Conservation (phyloP, 495 filamentous ascomycete genomes). For the Parachaetomium inaequale region DNA sequence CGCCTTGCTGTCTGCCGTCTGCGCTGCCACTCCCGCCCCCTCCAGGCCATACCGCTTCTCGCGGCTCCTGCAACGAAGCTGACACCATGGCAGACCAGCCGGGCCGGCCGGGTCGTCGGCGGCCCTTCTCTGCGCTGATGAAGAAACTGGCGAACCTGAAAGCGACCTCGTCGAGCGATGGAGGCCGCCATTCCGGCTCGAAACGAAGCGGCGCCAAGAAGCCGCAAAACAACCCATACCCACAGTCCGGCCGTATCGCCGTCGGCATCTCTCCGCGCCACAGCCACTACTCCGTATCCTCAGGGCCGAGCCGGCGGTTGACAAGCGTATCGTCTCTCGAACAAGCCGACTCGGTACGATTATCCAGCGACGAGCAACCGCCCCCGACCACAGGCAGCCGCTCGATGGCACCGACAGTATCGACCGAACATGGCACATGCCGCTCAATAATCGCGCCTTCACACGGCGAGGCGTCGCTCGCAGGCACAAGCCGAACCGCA, state of each 20-base stretch:
- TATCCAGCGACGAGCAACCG: slow-evolving; percentile 56
- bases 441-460: slow-evolving; percentile 73
- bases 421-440: slow-evolving; percentile 72
- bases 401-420: slow-evolving; percentile 72
- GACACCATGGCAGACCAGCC: slow-evolving; percentile 38
- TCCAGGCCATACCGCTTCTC: slow-evolving; percentile 18
- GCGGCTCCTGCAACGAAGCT: slow-evolving; percentile 20
- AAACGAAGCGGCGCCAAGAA: slow-evolving; percentile 52
- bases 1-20: not conserved
- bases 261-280: slow-evolving; percentile 42
- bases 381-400: slow-evolving; percentile 60
- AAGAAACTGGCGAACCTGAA: slow-evolving; percentile 89
- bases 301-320: slow-evolving; percentile 36
- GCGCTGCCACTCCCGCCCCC: slow-evolving; percentile 7
- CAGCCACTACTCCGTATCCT: slow-evolving; percentile 57
- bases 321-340: slow-evolving; percentile 38
- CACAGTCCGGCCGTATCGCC: slow-evolving; percentile 54
- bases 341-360: slow-evolving; percentile 52
- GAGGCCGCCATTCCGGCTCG: slow-evolving; percentile 31
- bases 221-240: slow-evolving; percentile 77
- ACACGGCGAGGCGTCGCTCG: slow-evolving; percentile 60
- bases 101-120: slow-evolving; percentile 58
- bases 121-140: slow-evolving; percentile 90
- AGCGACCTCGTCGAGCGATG: slow-evolving; percentile 47
- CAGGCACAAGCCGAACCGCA: slow-evolving; percentile 62